Percentiles rank a stretch among this genome's conserved stretches.
Conservation (phyloP, 2,329 filamentous ascomycete genomes). For the Leptographium procerum region DNA sequence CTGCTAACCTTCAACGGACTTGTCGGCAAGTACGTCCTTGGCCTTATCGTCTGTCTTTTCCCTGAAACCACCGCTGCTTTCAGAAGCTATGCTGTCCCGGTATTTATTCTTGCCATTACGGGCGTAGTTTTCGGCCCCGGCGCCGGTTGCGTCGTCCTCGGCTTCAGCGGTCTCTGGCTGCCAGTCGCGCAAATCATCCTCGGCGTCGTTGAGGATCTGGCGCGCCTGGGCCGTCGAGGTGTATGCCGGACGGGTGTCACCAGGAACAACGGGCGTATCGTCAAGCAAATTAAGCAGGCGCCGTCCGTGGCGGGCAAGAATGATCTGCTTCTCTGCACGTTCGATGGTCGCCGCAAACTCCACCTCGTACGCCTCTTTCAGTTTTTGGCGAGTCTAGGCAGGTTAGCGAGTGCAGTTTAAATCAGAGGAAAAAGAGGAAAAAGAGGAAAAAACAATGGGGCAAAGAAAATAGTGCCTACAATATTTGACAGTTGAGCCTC, state of each 20-base stretch:
- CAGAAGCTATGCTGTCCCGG: background rate
- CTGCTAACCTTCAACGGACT: background rate
- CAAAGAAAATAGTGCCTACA: constrained; percentile 37
- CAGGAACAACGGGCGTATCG: constrained; percentile 79
- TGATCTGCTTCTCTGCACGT: constrained; percentile 91
- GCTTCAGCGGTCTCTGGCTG: constrained; percentile 28
- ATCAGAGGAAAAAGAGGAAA: background rate
- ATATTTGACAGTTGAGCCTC: constrained; percentile 95
- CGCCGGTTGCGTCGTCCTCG: constrained; percentile 8
- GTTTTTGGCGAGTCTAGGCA: constrained; percentile 74
- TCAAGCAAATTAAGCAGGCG: constrained; percentile 78
- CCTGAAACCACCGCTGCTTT: background rate
- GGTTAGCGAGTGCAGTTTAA: no score
- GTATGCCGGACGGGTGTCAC: constrained; percentile 64
- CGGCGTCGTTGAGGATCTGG: constrained; percentile 83
- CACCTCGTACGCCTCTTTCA: constrained; percentile 86
- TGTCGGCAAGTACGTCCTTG: background rate
- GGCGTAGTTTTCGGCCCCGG: background rate
- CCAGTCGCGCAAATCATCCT: constrained; percentile 78
- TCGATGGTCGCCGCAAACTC: constrained; percentile 89
- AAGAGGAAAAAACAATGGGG: background rate
- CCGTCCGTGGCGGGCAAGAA: constrained; percentile 82
- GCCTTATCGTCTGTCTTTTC: background rate
- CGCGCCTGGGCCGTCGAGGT: constrained; percentile 55
- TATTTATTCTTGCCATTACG: background rate